Evolutionary conservation across 192 early-diverging fungal species (phyloP), one percentile per base, ranked within the genome.

Genomic region (Coemansia sp.): DNA sequence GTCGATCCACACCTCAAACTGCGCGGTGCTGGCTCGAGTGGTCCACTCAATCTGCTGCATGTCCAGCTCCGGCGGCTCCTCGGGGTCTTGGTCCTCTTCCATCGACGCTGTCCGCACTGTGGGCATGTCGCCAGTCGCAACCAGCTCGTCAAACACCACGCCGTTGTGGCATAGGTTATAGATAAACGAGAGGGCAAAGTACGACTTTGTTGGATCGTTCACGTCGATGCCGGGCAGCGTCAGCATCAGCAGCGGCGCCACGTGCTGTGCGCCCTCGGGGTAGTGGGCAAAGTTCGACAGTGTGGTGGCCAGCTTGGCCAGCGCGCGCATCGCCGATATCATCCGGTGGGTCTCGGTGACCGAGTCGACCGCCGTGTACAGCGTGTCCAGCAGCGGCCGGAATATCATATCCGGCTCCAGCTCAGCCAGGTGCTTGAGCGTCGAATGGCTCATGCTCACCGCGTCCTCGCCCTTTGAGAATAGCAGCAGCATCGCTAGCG

Each of bases 191-290:
- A 76, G 48, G 15, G 75, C 53, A 55, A 64, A 71, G 60, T 50
- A 68, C 4, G 93, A 85, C 65, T 96, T 98, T 27, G 66, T 79
- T 1, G 88, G 84, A 50, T 98, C 95, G 67, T 98, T 98, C 61
- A 93, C 75, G 58, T 98, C 94, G 25, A 98, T 89, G 21, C 93
- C 95, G 0, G 93, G 93, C 10, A 94, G 82, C 4, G 82, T 82
- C 2, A 94, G 78, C 30, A 85, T 82, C 30, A 98, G 71, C 50
- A 98, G 68, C 10, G 85, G 82, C 0, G 84, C 60, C 1, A 98
- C 50, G 62, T 95, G 87, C 57, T 86, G 84, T 4, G 85, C 93
- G 8, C 95, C 95, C 35, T 87, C 80, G 5, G 93, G 87, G 63
- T 87, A 98, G 57, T 89, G 84, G 1, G 68, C 45, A 15, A 90